These are phyloP conservation scores for Colletotrichum sp. DNA, from an alignment of 2,329 filamentous ascomycete genomes.

Conservation along the genomic window DNA sequence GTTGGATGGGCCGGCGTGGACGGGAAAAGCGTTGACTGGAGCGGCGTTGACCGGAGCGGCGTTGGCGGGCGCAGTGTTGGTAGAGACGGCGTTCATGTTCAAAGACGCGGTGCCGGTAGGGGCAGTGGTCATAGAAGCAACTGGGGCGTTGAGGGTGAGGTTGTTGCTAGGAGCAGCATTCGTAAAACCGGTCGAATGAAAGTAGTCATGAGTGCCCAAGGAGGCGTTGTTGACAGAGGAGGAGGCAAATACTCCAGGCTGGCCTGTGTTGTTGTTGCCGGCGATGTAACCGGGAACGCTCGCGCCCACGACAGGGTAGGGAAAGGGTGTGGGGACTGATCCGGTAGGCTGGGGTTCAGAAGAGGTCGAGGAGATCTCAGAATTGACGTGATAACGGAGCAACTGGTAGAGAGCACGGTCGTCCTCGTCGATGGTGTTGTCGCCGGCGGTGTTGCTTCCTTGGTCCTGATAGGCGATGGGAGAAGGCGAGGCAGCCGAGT, in stretches of 20 bases:
- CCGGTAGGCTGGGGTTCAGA: background rate
- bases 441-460: background rate
- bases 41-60: background rate
- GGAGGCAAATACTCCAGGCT: background rate
- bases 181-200: background rate
- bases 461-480: background rate
- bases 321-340: background rate
- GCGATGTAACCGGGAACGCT: background rate
- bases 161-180: background rate
- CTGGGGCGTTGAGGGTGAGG: background rate
- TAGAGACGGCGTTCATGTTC: background rate
- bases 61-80: background rate
- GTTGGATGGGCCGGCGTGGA: background rate
- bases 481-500: background rate
- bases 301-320: background rate
- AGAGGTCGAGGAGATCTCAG: background rate
- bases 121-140: background rate
- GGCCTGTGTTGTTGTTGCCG: background rate
- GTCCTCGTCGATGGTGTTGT: background rate
- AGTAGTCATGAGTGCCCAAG: background rate
- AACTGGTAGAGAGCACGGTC: background rate
- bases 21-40: background rate
- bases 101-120: background rate
- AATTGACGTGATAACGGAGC: background rate
- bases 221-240: background rate